Evolutionary conservation across 2,329 filamentous ascomycete genomes (phyloP), one percentile per base, ranked within the genome.

Genomic region (Simplicillium sp.): DNA sequence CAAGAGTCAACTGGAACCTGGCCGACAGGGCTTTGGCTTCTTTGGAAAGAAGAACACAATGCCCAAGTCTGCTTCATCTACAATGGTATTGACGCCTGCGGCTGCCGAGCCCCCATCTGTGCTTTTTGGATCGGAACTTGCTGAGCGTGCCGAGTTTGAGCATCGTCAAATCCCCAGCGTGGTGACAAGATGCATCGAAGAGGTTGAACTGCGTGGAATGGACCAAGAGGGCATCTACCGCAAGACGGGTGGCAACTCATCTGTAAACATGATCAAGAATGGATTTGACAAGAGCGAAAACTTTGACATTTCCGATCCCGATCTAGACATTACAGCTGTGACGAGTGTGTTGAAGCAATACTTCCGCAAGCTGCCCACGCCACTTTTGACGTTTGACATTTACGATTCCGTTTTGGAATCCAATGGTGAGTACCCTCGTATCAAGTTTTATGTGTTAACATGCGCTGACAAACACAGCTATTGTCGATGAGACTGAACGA

Each of bases 341-440:
- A 97, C 92, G 2, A 95, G 87, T 56, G 86, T 90, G 15, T 65
- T 98, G 53, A 98, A 98, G 68, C 90, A 97, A 61, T 98, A 97
- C 59, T 95, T 98, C 76, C 80, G 92, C 51, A 92, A 89, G 62
- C 71, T 97, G 29, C 92, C 92, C 1, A 84, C 75, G 7, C 92
- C 92, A 3, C 71, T 98, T 28, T 79, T 98, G 52, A 95, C 90
- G 0, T 96, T 84, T 60, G 87, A 94, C 16, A 81, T 94, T 18
- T 98, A 98, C 55, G 90, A 97, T 51, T 75, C 78, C 32, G 76
- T 98, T 38, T 68, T 98, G 37, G 89, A 95, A 51, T 87, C 84
- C 5, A 80, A 77, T 48, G 68, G 82, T 85, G 68, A 67, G 81
- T 66, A 40, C 29, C 37, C 20, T 29, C 18, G 7, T 34, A 16